These are phyloP conservation scores for Panicum virgatum DNA, from an alignment of 202 grass and related monocot genomes.

Conservation along the genomic window DNA sequence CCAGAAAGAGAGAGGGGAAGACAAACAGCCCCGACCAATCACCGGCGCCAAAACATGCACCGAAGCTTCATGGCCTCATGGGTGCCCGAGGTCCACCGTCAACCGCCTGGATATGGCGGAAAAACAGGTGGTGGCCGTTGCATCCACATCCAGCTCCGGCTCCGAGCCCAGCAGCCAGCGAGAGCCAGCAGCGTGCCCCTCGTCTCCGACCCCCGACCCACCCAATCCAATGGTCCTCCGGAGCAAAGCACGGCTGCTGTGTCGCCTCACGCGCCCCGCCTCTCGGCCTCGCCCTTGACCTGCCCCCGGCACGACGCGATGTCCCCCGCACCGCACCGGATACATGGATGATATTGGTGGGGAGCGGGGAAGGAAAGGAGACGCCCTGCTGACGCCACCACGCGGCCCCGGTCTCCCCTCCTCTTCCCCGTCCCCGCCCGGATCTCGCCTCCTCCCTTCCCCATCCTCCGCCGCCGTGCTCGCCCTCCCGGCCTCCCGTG, in stretches of 20 bases:
- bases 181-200: background rate
- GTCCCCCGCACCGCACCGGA: conserved; percentile 28
- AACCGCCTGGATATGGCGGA: conserved; percentile 13
- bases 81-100: background rate
- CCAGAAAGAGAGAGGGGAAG: background rate
- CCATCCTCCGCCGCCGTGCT: conserved; percentile 16
- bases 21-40: background rate
- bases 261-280: background rate
- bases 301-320: conserved; percentile 30
- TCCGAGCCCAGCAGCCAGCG: background rate
- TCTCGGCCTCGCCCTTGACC: background rate
- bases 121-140: background rate
- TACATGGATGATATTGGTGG: conserved; percentile 37
- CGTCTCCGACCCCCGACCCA: background rate
- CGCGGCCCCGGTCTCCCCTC: conserved; percentile 22
- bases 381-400: conserved; percentile 28
- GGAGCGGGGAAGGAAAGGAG: conserved; percentile 28
- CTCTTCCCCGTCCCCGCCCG: conserved; percentile 16
- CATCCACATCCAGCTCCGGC: background rate
- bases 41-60: background rate
- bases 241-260: background rate
- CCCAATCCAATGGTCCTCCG: conserved; percentile 25
- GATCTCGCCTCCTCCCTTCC: conserved; percentile 19
- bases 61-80: background rate
- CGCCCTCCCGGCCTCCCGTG: conserved; percentile 5